Conservation (phyloP, 345 rosid genomes). For the Melaleuca alternifolia region DNA sequence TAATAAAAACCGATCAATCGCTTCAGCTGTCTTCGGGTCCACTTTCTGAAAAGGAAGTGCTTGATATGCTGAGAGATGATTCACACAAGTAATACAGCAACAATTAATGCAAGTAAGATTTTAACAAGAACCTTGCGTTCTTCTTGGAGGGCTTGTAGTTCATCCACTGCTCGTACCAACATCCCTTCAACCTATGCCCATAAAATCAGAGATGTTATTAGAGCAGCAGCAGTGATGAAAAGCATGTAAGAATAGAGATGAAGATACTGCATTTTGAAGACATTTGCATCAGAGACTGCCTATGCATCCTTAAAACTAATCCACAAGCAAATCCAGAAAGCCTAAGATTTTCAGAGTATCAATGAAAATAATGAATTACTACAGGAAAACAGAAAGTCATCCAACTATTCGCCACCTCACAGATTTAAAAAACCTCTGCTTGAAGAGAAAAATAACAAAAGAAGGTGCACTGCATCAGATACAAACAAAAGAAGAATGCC, state of each 20-base stretch:
- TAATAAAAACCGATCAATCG: conserved; percentile 66
- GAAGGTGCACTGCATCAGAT: not conserved
- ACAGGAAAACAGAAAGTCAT: not conserved
- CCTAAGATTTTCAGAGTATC: not conserved
- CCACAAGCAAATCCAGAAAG: not conserved
- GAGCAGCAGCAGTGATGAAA: not conserved
- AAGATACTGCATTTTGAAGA: not conserved
- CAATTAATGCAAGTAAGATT: not conserved
- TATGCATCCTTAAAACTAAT: not conserved
- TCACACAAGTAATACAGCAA: not conserved
- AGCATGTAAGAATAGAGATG: not conserved
- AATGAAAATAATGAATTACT: not conserved
- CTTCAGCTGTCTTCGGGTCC: conserved; percentile 81
- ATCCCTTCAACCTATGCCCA: conserved; percentile 70
- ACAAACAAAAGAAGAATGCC: not conserved
- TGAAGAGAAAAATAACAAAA: not conserved
- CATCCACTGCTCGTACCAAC: conserved; percentile 69
- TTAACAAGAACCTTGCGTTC: conserved; percentile 59
- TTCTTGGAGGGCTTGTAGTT: conserved; percentile 78
- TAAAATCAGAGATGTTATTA: not conserved
- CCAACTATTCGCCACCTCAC: not conserved
- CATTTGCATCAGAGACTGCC: not conserved
- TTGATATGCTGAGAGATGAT: not conserved
- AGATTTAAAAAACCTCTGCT: not conserved
- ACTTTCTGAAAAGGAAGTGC: conserved; percentile 47